These are phyloP conservation scores for Pythium oligandrum DNA, from an alignment of 352 stramenopile genomes.

Conservation along the genomic window DNA sequence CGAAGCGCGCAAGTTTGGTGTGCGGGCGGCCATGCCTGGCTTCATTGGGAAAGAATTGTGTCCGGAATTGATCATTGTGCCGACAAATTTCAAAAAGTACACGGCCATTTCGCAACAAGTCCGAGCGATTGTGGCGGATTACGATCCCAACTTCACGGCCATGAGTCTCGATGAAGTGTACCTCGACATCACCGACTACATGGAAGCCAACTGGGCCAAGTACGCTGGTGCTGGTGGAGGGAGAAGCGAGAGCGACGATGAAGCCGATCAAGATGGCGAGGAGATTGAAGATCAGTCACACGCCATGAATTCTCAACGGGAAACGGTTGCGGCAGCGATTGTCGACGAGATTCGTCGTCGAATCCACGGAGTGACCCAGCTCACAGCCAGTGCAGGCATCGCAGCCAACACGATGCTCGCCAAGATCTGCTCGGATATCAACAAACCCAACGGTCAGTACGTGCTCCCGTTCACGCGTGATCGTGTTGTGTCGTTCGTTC, in stretches of 20 bases:
- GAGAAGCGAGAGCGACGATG: slow-evolving; percentile 10
- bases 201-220: slow-evolving; percentile 51
- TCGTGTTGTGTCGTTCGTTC: slow-evolving; percentile 86
- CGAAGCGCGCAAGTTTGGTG: slow-evolving; percentile 90
- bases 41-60: slow-evolving; percentile 96
- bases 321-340: slow-evolving; percentile 45
- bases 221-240: slow-evolving; percentile 18
- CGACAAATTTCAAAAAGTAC: slow-evolving; percentile 92
- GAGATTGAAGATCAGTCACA: slow-evolving; percentile 1
- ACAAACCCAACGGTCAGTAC: slow-evolving; percentile 96
- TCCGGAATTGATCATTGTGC: slow-evolving; percentile 90
- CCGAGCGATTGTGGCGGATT: slow-evolving; percentile 84
- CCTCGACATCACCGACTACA: slow-evolving; percentile 91
- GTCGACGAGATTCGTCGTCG: slow-evolving; percentile 80
- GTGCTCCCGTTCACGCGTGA: slow-evolving; percentile 78
- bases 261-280: slow-evolving; percentile 1
- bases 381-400: slow-evolving; percentile 93
- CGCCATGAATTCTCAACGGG: slow-evolving; percentile 7
- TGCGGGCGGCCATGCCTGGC: slow-evolving; percentile 94
- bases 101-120: slow-evolving; percentile 65
- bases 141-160: slow-evolving; percentile 89
- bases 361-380: slow-evolving; percentile 82
- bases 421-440: slow-evolving; percentile 95
- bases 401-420: slow-evolving; percentile 90
- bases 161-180: slow-evolving; percentile 95